Base-by-base conservation (phyloP, 345 rosid genomes). In the Gossypium rotundifolium region DNA sequence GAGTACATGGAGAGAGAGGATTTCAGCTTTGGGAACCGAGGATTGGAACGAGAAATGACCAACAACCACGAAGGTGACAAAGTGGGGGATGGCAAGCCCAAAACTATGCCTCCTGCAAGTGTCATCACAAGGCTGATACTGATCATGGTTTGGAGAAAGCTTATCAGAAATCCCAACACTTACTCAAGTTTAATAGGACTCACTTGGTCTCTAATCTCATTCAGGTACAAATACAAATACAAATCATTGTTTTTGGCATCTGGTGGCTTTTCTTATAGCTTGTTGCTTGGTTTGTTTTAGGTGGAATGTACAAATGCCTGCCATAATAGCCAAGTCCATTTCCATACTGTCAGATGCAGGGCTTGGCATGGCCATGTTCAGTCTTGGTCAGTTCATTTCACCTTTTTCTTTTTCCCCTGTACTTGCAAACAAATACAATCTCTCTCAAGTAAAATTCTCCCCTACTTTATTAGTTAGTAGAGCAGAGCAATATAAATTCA, bases 351-450 rank as follows among this genome's bases (percentile, higher is more conserved):
- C 99, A 82, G 98, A 95, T 89, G 99, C 99, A 75, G 99, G 99
- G 68, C 94, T 95, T 72, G 99, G 99, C 94, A 93, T 95, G 99
- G 99, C 99, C 79, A 95, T 95, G 99, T 95, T 95, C 92, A 95
- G 99, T 85, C 98, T 95, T 51, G 99, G 99, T 95, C 89, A 93
- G 99, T 89, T 25, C 46, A 20, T 40, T 11, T 54, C 59, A 7
- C 65, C 27, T 25, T 46, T 23, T 20, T 14, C 22, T 12, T 33
- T 33, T 72, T 62, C 49, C 61, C 38, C 54, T 18, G 0, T 44
- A 22, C 23, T 29, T 13, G 7, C 40, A 33, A 5, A 4, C 40
- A 33, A 33, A 33, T 5, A 33, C 40, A 33, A 33, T 33, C 7
- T 33, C 7, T 33, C 40, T 33, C 40, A 33, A 33, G 1, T 5